phyloP scores from a whole-genome alignment of 768 basidiomycete genomes.

The Coprinopsis marcescibilis region DNA sequence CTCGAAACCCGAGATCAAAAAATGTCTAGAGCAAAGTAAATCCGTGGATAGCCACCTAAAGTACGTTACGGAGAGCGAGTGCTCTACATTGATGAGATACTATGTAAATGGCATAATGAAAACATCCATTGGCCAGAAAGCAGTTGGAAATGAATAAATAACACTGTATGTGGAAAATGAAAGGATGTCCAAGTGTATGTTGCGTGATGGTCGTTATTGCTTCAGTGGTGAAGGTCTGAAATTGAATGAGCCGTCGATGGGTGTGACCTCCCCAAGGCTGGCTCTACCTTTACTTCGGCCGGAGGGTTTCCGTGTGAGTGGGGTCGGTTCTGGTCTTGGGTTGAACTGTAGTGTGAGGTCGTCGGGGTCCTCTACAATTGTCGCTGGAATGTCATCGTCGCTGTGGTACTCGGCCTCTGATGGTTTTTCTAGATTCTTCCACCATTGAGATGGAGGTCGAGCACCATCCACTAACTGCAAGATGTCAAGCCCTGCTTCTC shows the following conservation, averaged over 20 bases:
- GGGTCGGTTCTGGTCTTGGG: constrained; percentile 43
- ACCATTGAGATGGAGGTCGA: constrained; percentile 57
- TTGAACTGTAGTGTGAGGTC: constrained; percentile 35
- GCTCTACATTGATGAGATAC: no score
- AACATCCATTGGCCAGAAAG: no score
- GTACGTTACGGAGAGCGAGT: no score
- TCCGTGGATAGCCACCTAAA: no score
- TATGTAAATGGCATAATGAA: no score
- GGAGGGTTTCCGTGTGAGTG: constrained; percentile 65
- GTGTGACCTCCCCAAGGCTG: constrained; percentile 40
- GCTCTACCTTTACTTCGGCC: constrained; percentile 46
- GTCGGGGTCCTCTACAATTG: constrained; percentile 29
- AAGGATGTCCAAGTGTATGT: not conserved
- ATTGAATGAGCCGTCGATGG: constrained; percentile 23
- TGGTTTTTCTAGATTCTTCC: constrained; percentile 33
- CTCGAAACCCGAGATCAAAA: no score
- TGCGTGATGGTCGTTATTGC: not conserved
- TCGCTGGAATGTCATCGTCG: constrained; percentile 18
- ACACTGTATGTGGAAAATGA: not conserved
- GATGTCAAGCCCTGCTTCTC: constrained; percentile 53
- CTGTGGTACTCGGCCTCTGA: constrained; percentile 36
- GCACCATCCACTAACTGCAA: constrained; percentile 70
- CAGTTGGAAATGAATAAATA: no score
- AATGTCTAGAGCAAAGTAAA: no score
- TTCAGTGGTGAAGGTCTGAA: no score